Conservation (phyloP, 495 filamentous ascomycete species). For the Aspergillus biplanus region DNA sequence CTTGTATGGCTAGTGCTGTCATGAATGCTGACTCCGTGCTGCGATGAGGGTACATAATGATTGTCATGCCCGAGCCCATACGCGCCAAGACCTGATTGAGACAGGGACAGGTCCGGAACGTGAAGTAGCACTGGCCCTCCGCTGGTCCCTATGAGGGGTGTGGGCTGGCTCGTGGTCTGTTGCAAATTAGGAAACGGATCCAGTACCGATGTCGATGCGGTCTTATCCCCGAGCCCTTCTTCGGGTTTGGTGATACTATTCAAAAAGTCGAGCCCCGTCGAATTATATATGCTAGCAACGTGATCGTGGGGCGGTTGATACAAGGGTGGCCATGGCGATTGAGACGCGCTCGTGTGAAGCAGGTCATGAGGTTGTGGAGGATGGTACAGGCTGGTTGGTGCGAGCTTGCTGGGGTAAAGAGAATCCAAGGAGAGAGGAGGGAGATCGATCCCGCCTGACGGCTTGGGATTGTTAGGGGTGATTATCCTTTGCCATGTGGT, state of each 20-base stretch:
- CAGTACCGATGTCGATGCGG: conserved; percentile 44
- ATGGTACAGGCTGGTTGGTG: conserved; percentile 39
- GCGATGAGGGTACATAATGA: conserved; percentile 44
- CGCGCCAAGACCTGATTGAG: conserved; percentile 36
- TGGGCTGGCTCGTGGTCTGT: conserved; percentile 39
- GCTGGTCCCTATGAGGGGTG: conserved; percentile 34
- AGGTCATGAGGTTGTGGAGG: conserved; percentile 38
- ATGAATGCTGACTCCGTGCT: conserved; percentile 36
- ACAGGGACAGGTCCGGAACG: conserved; percentile 45
- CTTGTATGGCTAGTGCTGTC: conserved; percentile 40
- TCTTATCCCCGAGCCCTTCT: conserved; percentile 44
- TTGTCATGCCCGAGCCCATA: conserved; percentile 40
- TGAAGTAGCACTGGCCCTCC: conserved; percentile 43
- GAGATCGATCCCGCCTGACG: conserved; percentile 41
- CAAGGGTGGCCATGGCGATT: conserved; percentile 41
- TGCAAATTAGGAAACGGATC: conserved; percentile 43
- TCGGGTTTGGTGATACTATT: conserved; percentile 42
- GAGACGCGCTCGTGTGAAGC: conserved; percentile 34
- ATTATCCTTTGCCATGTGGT: conserved; percentile 58
- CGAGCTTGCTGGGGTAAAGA: conserved; percentile 40
- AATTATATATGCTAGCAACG: conserved; percentile 42
- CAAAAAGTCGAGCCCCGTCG: conserved; percentile 43
- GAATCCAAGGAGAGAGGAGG: conserved; percentile 47
- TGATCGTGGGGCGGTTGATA: conserved; percentile 43
- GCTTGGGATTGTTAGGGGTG: conserved; percentile 46